These are phyloP conservation scores for Cyclotella distinguenda DNA, from an alignment of 108 stramenopile genomes.

Conservation along the genomic window DNA sequence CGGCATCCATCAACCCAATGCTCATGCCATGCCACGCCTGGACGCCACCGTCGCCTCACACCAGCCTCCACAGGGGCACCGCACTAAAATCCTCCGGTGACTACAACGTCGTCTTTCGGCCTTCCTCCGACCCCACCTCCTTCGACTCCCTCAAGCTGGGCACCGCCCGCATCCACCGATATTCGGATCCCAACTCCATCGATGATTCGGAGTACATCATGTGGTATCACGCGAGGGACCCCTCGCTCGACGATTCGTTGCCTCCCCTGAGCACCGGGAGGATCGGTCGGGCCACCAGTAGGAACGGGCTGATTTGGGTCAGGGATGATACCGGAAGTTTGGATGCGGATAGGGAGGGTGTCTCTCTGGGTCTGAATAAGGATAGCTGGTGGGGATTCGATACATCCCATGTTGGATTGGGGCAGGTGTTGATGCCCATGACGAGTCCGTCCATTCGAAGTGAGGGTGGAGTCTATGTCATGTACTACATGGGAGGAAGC, in stretches of 20 bases:
- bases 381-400: conserved; percentile 95
- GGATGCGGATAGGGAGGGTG: conserved; percentile 60
- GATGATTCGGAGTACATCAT: conserved; percentile 74
- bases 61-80: background rate
- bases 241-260: conserved; percentile 29
- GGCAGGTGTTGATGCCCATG: conserved; percentile 87
- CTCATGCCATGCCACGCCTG: too few species aligned
- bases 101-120: conserved; percentile 59
- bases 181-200: conserved; percentile 44
- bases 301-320: conserved; percentile 75
- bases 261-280: conserved; percentile 79
- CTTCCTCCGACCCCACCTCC: conserved; percentile 43
- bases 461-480: conserved; percentile 87
- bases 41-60: background rate
- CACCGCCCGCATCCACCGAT: conserved; percentile 76
- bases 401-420: conserved; percentile 86
- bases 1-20: too few species aligned
- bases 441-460: conserved; percentile 73
- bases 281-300: conserved; percentile 71
- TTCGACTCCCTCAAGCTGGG: conserved; percentile 80
- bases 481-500: conserved; percentile 91
- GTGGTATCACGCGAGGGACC: conserved; percentile 83
- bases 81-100: conserved; percentile 28
- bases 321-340: conserved; percentile 58
- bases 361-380: conserved; percentile 78